Evolutionary conservation across 192 early-diverging fungal species (phyloP), one percentile per base, ranked within the genome.

Genomic region (Backusella westeae): DNA sequence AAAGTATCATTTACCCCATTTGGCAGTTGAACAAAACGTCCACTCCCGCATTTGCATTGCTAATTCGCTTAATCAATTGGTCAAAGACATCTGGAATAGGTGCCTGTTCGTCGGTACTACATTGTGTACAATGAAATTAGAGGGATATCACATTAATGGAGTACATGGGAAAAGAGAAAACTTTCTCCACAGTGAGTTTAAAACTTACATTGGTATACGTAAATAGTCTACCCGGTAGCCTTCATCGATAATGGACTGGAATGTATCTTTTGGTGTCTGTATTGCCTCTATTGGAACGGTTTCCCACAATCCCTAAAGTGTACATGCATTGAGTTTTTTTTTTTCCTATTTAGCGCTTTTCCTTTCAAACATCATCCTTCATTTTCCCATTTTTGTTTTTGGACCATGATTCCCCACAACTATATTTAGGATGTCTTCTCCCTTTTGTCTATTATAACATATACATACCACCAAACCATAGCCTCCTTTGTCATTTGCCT

Each of bases 41-140:
- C 9, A 83, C 69, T 1, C 75, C 79, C 1, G 34, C 67, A 67
- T 71, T 68, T 19, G 76, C 76, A 12, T 49, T 52, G 17, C 79
- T 77, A 34, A 89, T 53, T 10, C 90, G 66, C 12, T 87, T 82
- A n/a, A 88, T 81, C 41, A 91, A 69, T 49, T 82, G 81, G 74
- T 91, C 87, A 79, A 91, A 91, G 7, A 91, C 90, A 72, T 87
- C 89, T 0, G 90, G 90, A 69, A 91, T 91, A 34, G 90, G 90
- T 34, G 90, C 86, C 78, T 90, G 89, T 67, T 91, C 89, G 70
- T 89, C 89, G 0, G 90, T 84, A 46, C 75, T 80, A 63, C 6
- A 74, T 53, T 39, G 12, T 1, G 26, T 14, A 56, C 7, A 9
- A 21, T 56, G 21, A 56, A 56, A 56, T 56, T 52, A 32, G 7